Evolutionary conservation across 192 early-diverging fungal genomes (phyloP), one percentile per base, ranked within the genome.

Genomic region (Backusella psychrophila): DNA sequence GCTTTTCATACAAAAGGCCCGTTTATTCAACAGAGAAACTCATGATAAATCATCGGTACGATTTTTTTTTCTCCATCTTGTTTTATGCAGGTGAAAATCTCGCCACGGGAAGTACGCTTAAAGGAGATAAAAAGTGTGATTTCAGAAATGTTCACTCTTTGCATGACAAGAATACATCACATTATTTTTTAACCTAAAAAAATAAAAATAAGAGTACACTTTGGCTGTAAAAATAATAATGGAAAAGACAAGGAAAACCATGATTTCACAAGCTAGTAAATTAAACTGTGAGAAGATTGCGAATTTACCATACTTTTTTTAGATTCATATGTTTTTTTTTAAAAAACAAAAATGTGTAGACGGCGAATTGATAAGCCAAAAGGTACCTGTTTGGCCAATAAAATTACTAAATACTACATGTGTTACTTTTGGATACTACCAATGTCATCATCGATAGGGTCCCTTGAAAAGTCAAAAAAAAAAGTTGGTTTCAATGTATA

Each of bases 241-340:
- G 42, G 3, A 53, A 53, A 56, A 56, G 21, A n/a, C 21, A n/a
- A 56, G 21, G 23, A 56, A 56, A 56, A 56, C 6, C 52, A 53
- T 53, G 52, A 53, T 53, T 53, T 53, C 52, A 53, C 52, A 53
- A 53, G 52, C 52, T 53, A 53, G 4, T 53, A 53, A 53, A 19
- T 53, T 53, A 53, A 53, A 53, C 52, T 53, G 52, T 53, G 52
- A 53, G 52, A 53, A 53, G 52, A 53, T 53, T 53, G n/a, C n/a
- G 52, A 8, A 21, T 5, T 21, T 53, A 21, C 52, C 52, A 53
- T 53, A 21, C 53, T 56, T 56, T n/a, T 23, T 56, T 56, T 56
- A 56, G 53, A 56, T 56, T 56, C 8, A 23, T 23, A 56, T n/a
- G 53, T 44, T 44, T 44, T 44, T 42, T 42, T 44, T 44, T 41